Evolutionary conservation across 1,139 yeast species (phyloP).

Genomic region (Hemisphaericaspora subhashii): DNA sequence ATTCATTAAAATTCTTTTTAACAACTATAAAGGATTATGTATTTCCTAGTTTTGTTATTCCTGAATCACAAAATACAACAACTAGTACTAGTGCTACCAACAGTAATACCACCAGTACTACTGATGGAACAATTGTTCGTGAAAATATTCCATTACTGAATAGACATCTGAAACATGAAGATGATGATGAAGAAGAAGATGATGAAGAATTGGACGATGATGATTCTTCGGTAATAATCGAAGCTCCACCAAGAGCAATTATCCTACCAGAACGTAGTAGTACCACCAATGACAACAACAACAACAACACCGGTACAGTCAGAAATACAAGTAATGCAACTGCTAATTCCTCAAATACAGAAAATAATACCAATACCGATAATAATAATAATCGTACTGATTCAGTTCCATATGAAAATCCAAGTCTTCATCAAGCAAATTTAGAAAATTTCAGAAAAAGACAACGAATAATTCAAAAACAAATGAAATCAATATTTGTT

Average conservation of each 20-base stretch:
- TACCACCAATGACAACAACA: not conserved
- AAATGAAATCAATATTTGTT: slow-evolving; percentile 75
- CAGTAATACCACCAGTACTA: not conserved
- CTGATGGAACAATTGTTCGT: not conserved
- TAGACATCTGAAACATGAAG: slow-evolving; percentile 6
- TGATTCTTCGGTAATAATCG: not conserved
- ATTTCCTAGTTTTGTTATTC: slow-evolving; percentile 33
- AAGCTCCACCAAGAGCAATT: not conserved
- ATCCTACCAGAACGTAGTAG: too few relatives aligned
- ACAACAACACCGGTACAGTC: not conserved
- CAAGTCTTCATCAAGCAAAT: slow-evolving; percentile 58
- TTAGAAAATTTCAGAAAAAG: slow-evolving; percentile 59
- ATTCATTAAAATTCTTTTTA: slow-evolving; percentile 34
- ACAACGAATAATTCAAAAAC: slow-evolving; percentile 68
- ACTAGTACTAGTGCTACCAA: not conserved
- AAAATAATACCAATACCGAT: not conserved
- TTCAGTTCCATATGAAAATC: slow-evolving; percentile 16
- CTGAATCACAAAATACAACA: slow-evolving; percentile 17
- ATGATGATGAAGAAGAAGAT: slow-evolving; percentile 8
- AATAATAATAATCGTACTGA: not conserved
- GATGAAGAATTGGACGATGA: slow-evolving; percentile 7
- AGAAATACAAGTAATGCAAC: not conserved
- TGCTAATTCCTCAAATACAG: not conserved
- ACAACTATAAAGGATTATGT: slow-evolving; percentile 23
- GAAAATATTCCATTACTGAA: not conserved